phyloP scores from a whole-genome alignment of 2,329 filamentous ascomycete species.

The Colletotrichum kahawae region DNA sequence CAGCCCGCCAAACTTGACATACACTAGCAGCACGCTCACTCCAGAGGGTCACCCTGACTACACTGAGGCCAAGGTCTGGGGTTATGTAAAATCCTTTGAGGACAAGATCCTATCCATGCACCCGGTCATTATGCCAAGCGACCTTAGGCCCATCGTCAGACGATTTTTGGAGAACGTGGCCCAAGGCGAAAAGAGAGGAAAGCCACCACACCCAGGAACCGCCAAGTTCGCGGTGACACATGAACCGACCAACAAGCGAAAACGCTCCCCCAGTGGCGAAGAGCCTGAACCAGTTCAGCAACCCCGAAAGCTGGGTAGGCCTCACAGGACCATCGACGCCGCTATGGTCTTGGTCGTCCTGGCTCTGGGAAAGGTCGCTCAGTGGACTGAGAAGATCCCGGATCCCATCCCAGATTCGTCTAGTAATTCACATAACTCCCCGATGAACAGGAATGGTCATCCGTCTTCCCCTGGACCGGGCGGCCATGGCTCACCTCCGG shows the following conservation, averaged over 20 bases:
- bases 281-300: background rate
- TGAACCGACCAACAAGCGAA: conserved; percentile 49
- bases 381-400: conserved; percentile 57
- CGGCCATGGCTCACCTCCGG: conserved; percentile 60
- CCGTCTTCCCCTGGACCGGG: conserved; percentile 48
- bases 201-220: conserved; percentile 19
- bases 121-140: conserved; percentile 61
- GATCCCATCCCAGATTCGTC: conserved; percentile 51
- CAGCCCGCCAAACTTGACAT: conserved; percentile 43
- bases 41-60: conserved; percentile 61
- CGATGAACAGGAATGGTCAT: conserved; percentile 52
- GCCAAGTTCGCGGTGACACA: conserved; percentile 32
- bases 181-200: background rate
- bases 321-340: conserved; percentile 74
- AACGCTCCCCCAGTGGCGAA: conserved; percentile 51
- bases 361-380: conserved; percentile 84
- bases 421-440: conserved; percentile 31
- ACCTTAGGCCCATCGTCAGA: conserved; percentile 58
- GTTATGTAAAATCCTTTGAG: conserved; percentile 63
- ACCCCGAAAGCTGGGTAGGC: conserved; percentile 48
- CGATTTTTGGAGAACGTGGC: conserved; percentile 57
- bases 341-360: conserved; percentile 84
- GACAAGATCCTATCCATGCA: conserved; percentile 70
- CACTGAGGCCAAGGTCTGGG: conserved; percentile 52
- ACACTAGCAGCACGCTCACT: conserved; percentile 42